Evolutionary conservation across 2,329 filamentous ascomycete species (phyloP).

Genomic region (Ophiobolus disseminans): DNA sequence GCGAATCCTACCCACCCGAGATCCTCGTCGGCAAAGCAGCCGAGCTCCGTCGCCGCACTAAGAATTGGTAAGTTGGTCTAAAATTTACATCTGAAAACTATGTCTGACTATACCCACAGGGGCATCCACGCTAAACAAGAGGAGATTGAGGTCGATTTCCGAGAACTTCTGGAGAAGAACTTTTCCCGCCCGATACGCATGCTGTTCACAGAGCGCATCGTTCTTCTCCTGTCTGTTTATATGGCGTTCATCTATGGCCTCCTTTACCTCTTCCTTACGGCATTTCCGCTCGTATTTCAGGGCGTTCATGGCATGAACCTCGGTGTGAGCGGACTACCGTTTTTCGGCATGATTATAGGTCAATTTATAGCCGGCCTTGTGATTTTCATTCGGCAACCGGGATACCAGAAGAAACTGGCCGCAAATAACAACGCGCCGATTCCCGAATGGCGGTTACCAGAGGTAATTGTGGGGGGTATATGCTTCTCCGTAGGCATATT

Average conservation of each 20-base stretch:
- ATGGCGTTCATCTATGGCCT: conserved; percentile 64
- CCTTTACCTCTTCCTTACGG: conserved; percentile 85
- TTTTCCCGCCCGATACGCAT: conserved; percentile 59
- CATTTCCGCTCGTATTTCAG: conserved; percentile 82
- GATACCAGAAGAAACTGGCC: conserved; percentile 64
- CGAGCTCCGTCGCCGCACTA: conserved; percentile 62
- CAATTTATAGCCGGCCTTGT: conserved; percentile 71
- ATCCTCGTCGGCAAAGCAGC: conserved; percentile 64
- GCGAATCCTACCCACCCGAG: conserved; percentile 65
- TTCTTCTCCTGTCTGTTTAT: conserved; percentile 47
- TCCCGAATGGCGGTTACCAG: conserved; percentile 65
- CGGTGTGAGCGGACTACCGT: conserved; percentile 78
- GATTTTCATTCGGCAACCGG: conserved; percentile 71
- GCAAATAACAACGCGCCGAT: conserved; percentile 59
- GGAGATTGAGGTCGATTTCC: conserved; percentile 60
- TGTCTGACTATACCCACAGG: no score
- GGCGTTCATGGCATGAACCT: conserved; percentile 71
- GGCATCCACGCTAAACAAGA: conserved; percentile 67
- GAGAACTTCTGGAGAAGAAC: conserved; percentile 60
- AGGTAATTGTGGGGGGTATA: conserved; percentile 61
- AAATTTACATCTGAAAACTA: no score
- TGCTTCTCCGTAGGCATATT: conserved; percentile 51
- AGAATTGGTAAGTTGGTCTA: no score
- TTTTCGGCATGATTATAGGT: conserved; percentile 83
- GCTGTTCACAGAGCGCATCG: conserved; percentile 58